Conservation (phyloP, 1,284 basidiomycete species). For the Rugiboletus extremiorientalis region DNA sequence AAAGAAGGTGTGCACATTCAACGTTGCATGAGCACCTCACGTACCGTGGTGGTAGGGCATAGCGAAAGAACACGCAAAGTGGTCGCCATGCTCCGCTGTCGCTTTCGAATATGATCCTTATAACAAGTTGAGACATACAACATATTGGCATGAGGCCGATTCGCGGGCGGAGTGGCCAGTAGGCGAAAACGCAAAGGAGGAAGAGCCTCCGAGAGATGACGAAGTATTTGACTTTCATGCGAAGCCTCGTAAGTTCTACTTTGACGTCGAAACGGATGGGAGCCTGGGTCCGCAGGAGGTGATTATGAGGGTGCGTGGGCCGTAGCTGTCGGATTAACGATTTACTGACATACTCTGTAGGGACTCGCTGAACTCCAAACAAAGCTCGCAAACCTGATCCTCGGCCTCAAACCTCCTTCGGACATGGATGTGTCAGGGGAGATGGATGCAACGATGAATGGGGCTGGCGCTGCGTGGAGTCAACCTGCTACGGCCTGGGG, state of each 20-base stretch:
- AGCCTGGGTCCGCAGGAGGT: slow-evolving; percentile 88
- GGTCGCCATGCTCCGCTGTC: slow-evolving; percentile 95
- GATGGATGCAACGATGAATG: slow-evolving; percentile 35
- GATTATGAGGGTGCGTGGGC: slow-evolving; percentile 67
- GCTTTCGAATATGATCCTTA: slow-evolving; percentile 98
- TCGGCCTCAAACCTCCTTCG: slow-evolving; percentile 66
- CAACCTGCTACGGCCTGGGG: slow-evolving; percentile 20
- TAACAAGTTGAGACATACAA: slow-evolving; percentile 95
- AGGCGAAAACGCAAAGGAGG: slow-evolving; percentile 78
- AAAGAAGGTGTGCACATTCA: slow-evolving; percentile 68
- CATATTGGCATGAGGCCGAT: slow-evolving; percentile 93
- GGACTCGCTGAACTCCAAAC: slow-evolving; percentile 80
- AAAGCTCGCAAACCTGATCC: slow-evolving; percentile 79
- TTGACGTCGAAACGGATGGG: slow-evolving; percentile 90
- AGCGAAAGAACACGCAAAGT: slow-evolving; percentile 98
- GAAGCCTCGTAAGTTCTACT: slow-evolving; percentile 87
- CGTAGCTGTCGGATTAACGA: neutral
- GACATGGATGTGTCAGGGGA: slow-evolving; percentile 51
- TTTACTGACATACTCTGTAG: slow-evolving; percentile 37
- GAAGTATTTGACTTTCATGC: slow-evolving; percentile 86
- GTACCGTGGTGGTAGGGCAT: slow-evolving; percentile 64
- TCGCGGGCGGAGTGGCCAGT: slow-evolving; percentile 81
- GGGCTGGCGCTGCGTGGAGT: slow-evolving; percentile 26
- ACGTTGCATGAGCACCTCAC: slow-evolving; percentile 1
- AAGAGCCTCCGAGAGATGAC: slow-evolving; percentile 76